phyloP scores from a whole-genome alignment of 2,329 filamentous ascomycete genomes.

The Thelonectria discophora region DNA sequence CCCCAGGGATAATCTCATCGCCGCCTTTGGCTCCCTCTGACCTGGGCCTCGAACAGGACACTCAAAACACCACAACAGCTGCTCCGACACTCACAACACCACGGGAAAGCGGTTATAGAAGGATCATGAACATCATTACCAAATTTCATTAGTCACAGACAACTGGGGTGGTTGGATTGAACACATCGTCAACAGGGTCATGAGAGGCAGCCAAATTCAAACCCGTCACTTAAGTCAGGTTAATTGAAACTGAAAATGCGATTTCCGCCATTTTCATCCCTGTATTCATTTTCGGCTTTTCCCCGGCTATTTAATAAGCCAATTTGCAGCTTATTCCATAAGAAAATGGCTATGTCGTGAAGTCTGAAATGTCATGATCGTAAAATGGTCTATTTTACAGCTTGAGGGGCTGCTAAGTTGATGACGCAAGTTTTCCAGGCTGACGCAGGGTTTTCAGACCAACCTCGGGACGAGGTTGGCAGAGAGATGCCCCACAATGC shows the following conservation, averaged over 20 bases:
- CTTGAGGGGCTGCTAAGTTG: background rate
- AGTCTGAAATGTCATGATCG: slow-evolving; percentile 1
- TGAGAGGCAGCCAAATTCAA: too few relatives aligned
- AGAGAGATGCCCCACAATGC: too few relatives aligned
- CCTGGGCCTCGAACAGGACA: background rate
- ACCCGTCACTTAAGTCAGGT: background rate
- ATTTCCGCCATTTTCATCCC: background rate
- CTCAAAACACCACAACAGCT: too few relatives aligned
- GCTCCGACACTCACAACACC: too few relatives aligned
- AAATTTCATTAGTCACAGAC: background rate
- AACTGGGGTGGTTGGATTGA: background rate
- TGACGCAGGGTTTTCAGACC: too few relatives aligned
- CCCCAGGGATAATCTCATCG: too few relatives aligned
- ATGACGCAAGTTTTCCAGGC: too few relatives aligned
- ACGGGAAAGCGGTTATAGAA: background rate
- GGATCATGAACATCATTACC: background rate
- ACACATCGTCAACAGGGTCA: too few relatives aligned
- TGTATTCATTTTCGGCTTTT: too few relatives aligned
- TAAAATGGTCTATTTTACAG: slow-evolving; percentile 8
- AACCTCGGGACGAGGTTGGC: too few relatives aligned
- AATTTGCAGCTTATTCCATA: background rate
- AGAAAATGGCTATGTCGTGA: slow-evolving; percentile 5
- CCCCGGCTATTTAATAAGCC: background rate
- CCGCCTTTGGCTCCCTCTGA: background rate
- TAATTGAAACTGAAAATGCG: background rate